Percentiles rank a stretch among this genome's conserved stretches.
Evolutionary conservation across 2,329 filamentous ascomycete genomes (phyloP).

Genomic region (Colletotrichum tropicicola): DNA sequence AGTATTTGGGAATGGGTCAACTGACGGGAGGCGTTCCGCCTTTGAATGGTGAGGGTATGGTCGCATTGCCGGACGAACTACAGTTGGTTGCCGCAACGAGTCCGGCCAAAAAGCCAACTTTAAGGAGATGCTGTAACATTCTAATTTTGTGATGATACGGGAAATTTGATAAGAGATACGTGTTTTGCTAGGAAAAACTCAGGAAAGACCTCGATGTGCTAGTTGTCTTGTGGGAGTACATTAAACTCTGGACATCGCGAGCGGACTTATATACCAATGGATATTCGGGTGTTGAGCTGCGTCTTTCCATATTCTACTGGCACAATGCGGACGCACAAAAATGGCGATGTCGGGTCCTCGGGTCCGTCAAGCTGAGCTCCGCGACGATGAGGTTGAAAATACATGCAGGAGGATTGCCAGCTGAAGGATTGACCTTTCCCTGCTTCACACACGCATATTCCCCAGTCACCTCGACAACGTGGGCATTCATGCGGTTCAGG

Average conservation of each 20-base stretch:
- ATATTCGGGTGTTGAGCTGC: background rate
- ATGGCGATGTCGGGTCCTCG: background rate
- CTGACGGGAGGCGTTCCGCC: background rate
- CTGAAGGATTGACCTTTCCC: background rate
- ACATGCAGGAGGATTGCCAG: background rate
- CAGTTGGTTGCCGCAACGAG: background rate
- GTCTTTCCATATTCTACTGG: background rate
- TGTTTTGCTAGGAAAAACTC: too few relatives aligned
- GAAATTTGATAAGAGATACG: too few relatives aligned
- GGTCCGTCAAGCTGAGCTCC: background rate
- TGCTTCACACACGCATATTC: background rate
- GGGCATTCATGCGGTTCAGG: background rate
- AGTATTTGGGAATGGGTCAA: rapidly evolving
- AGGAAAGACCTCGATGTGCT: too few relatives aligned
- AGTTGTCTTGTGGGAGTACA: too few relatives aligned
- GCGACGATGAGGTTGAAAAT: background rate
- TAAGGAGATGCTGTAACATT: background rate
- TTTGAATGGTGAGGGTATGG: background rate
- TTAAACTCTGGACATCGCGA: too few relatives aligned
- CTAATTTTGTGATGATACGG: too few relatives aligned
- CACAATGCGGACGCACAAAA: background rate
- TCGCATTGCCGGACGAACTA: background rate
- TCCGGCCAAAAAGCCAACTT: background rate
- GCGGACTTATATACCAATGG: background rate
- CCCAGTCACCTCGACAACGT: background rate